These are phyloP conservation scores for Passalora sequoiae DNA, from an alignment of 2,329 filamentous ascomycete species.

Conservation along the genomic window DNA sequence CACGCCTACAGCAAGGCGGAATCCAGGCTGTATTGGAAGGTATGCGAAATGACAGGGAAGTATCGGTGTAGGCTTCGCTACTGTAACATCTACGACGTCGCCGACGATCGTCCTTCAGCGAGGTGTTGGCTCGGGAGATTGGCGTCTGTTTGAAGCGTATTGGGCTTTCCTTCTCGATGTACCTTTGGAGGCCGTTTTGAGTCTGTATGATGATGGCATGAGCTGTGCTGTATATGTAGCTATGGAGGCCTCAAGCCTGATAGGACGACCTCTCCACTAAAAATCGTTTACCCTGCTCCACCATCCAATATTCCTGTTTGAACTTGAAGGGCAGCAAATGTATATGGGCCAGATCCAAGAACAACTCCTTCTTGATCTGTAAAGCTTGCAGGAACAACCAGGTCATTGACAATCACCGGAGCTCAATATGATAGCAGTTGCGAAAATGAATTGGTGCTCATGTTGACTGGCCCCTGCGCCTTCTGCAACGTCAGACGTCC, in stretches of 20 bases:
- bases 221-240: constrained; percentile 7
- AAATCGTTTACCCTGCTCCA: background rate
- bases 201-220: constrained; percentile 4
- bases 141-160: constrained; percentile 1
- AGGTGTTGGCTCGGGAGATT: constrained; percentile 12
- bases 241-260: constrained; percentile 22
- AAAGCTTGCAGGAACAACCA: too few species aligned
- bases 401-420: too few species aligned
- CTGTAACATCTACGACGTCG: constrained; percentile 2
- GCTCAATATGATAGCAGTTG: too few species aligned
- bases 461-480: too few species aligned
- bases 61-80: constrained; percentile 6
- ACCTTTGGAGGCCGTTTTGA: constrained; percentile 1
- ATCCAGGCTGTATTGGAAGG: constrained; percentile 65
- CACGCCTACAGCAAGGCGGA: constrained; percentile 62
- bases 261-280: constrained; percentile 15
- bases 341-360: too few species aligned
- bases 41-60: constrained; percentile 56
- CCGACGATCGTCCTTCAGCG: constrained; percentile 10
- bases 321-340: background rate
- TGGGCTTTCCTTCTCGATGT: constrained; percentile 3
- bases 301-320: background rate
- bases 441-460: too few species aligned
- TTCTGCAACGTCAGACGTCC: too few species aligned
- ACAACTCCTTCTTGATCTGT: too few species aligned